These are phyloP conservation scores for Umbilicaria muhlenbergii DNA, from an alignment of 495 filamentous ascomycete species.

Conservation along the genomic window DNA sequence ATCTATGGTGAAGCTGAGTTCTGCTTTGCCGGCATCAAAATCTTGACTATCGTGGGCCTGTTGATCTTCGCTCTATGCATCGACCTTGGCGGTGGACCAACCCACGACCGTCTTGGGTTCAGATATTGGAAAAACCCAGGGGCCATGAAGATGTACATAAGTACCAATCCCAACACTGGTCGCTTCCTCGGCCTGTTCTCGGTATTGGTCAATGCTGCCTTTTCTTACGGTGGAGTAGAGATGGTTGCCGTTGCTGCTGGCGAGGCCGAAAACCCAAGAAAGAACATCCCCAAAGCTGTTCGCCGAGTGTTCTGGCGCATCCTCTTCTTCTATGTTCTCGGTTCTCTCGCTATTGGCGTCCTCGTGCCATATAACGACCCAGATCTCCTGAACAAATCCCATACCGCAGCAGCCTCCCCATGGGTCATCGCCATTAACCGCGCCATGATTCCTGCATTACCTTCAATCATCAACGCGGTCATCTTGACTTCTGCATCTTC, in stretches of 20 bases:
- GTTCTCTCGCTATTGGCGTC: constrained; percentile 40
- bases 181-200: constrained; percentile 25
- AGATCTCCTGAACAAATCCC: constrained; percentile 31
- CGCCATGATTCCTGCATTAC: constrained; percentile 49
- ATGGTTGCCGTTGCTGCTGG: constrained; percentile 61
- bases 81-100: constrained; percentile 48
- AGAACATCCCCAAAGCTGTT: constrained; percentile 62
- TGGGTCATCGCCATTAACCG: constrained; percentile 48
- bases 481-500: constrained; percentile 53
- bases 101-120: constrained; percentile 51
- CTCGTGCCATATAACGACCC: constrained; percentile 35
- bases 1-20: constrained; percentile 65
- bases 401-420: constrained; percentile 49
- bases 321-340: constrained; percentile 61
- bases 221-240: constrained; percentile 43
- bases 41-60: constrained; percentile 56
- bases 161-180: constrained; percentile 15
- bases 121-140: constrained; percentile 55
- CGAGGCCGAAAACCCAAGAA: constrained; percentile 63
- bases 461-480: constrained; percentile 62
- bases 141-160: constrained; percentile 43
- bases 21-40: constrained; percentile 58
- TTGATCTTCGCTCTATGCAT: constrained; percentile 51
- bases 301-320: constrained; percentile 79
- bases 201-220: constrained; percentile 24